Evolutionary conservation across 2,329 filamentous ascomycete genomes (phyloP).

Genomic region (Tolypocladium sp.): DNA sequence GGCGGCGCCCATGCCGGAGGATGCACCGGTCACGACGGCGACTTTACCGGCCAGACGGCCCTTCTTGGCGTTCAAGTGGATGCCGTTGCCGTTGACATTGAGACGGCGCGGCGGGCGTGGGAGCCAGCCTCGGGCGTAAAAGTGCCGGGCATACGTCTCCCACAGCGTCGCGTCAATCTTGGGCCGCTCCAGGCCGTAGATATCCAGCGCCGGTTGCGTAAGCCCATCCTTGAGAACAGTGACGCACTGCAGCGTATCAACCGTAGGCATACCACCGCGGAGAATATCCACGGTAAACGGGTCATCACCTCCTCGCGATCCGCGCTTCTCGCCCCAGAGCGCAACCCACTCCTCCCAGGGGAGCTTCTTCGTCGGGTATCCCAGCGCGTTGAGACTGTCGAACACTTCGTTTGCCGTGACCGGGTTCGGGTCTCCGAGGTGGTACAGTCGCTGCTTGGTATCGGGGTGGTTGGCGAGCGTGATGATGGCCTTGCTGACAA

Average conservation of each 20-base stretch:
- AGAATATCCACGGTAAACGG: constrained; percentile 73
- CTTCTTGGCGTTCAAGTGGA: constrained; percentile 17
- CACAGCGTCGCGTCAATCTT: constrained; percentile 63
- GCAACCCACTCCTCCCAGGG: constrained; percentile 66
- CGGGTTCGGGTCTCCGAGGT: constrained; percentile 65
- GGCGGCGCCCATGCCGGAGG: constrained; percentile 70
- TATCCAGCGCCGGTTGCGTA: constrained; percentile 50
- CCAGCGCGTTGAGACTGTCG: constrained; percentile 52
- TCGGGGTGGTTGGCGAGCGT: constrained; percentile 57
- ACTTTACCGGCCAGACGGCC: constrained; percentile 60
- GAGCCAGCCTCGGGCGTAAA: constrained; percentile 73
- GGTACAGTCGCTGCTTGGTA: constrained; percentile 57
- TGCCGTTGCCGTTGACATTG: constrained; percentile 17
- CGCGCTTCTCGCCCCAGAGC: constrained; percentile 63
- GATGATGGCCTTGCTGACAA: constrained; percentile 65
- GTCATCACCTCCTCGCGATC: constrained; percentile 57
- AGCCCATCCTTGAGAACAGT: constrained; percentile 64
- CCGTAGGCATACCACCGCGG: constrained; percentile 69
- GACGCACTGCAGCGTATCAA: constrained; percentile 60
- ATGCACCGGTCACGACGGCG: constrained; percentile 70
- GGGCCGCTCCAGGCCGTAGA: constrained; percentile 49
- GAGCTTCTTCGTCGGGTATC: constrained; percentile 59
- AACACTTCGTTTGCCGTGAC: constrained; percentile 60
- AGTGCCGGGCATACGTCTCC: constrained; percentile 71
- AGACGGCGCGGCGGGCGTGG: constrained; percentile 48